Percentiles rank a stretch among this genome's conserved stretches.
Evolutionary conservation across 345 rosid species (phyloP).

Genomic region (Raphanus sativus): DNA sequence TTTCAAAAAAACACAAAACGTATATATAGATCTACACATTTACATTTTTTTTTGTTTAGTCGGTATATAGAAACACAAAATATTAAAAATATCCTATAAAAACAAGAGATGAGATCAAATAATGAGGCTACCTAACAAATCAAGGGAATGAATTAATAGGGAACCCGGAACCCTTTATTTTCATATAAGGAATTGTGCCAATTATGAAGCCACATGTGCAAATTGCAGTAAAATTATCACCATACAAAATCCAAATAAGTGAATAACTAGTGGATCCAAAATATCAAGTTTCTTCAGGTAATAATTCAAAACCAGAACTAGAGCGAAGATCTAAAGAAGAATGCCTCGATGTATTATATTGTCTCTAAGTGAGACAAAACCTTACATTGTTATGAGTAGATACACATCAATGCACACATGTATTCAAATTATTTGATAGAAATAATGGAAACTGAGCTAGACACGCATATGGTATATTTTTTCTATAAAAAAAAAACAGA

Average conservation of each 20-base stretch:
- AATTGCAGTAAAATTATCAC: not conserved
- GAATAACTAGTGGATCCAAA: not conserved
- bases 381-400: conserved; percentile 23
- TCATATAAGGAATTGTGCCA: not conserved
- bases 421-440: conserved; percentile 31
- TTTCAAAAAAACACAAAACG: no score
- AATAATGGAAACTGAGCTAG: conserved; percentile 12
- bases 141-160: not conserved
- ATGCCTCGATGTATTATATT: conserved; percentile 21
- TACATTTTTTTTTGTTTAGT: not conserved
- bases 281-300: not conserved
- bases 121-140: not conserved
- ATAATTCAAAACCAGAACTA: not conserved
- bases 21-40: not conserved
- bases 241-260: not conserved
- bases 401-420: conserved; percentile 29
- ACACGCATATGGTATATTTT: conserved; percentile 18
- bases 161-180: not conserved
- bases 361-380: conserved; percentile 40
- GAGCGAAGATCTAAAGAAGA: conserved; percentile 1
- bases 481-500: not conserved
- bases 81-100: not conserved
- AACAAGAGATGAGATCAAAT: not conserved
- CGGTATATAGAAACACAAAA: not conserved
- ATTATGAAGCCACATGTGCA: conserved; percentile 32